Base-by-base conservation (phyloP, 176 grass and related monocot species). In the Rhynchospora pubera region DNA sequence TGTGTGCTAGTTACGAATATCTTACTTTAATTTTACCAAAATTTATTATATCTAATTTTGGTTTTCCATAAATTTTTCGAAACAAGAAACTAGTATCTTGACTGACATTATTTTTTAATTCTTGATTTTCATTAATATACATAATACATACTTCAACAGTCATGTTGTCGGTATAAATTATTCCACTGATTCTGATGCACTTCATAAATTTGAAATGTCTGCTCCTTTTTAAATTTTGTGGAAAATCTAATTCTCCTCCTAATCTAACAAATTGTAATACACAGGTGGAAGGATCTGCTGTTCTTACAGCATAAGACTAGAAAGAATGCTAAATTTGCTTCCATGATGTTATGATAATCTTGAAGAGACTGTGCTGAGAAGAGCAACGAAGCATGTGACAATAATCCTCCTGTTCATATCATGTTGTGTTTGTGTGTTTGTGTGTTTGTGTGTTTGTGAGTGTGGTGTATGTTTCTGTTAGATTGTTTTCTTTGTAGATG, bases 221-320 rank as follows among this genome's bases (percentile, higher is more conserved):
- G 5, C 18, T 12, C 3, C 21, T 72, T 48, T 9, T 16, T 18
- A 8, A n/a, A 19, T 69, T 70, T 46, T n/a, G 2, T 3, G 14
- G 2, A 10, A 10, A 45, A 19, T 46, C 50, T 3, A 13, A 24
- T 21, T 4, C 22, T 82, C 26, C 28, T n/a, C 65, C 13, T 66
- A 47, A 56, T 43, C 57, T 23, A 26, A 34, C 9, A 9, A 52
- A 34, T 42, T 76, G 47, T 5, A 43, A 51, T 79, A 0, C 87
- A 83, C 61, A 94, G 92, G 95, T 94, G 78, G 95, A 97, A 85
- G 85, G 88, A 28, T 85, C 94, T 51, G 72, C 87, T 21, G 58
- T 92, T 24, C 85, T 97, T 57, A 87, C 88, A 78, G 92, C 90
- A 47, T 82, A 78, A 53, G 82, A 76, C 53, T 91, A 87, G 79